Evolutionary conservation across 2,329 filamentous ascomycete species (phyloP), one percentile per base, ranked within the genome.

Genomic region (Knoxdaviesia capensis): DNA sequence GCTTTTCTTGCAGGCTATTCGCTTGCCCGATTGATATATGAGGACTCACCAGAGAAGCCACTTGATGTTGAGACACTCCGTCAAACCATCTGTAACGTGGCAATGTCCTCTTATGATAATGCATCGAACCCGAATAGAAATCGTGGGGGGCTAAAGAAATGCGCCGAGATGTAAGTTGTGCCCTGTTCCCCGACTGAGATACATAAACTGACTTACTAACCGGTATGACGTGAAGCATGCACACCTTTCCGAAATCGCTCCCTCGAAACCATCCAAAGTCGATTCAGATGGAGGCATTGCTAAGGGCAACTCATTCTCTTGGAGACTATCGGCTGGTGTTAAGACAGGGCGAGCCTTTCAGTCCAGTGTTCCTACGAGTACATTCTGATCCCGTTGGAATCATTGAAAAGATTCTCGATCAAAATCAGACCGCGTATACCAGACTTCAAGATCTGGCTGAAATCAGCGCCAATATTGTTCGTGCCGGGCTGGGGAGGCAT

Each of bases 81-180:
- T 51, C 66, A 73, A 5, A 71, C 74, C 1, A 62, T 85, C 6
- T 60, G 81, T 36, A 64, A 64, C 1, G 66, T 74, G 39, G 77
- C 78, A 1, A 69, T 86, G 61, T 66, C 71, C 42, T 71, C 78
- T 4, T 90, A 86, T 52, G 83, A 90, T 52, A 83, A 83, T 52
- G 82, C 83, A 3, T 82, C 79, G 28, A 90, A 90, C 51, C 80
- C 80, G 1, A 86, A 88, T 50, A 73, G 74, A 43, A 81, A 71
- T 2, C 68, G 82, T 48, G 83, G 83, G 10, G 79, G 79, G 0
- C 66, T 90, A 51, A 84, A 83, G 57, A 83, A 76, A 55, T 84
- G 80, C 38, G 69, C 79, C 48, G 78, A 85, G 40, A 80, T 83
- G 78, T 80, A 60, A 58, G 73, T 54, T 41, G 5, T 9, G 6